These are phyloP conservation scores for Hibiscus tridactylites DNA, from an alignment of 345 rosid species.

Conservation along the genomic window DNA sequence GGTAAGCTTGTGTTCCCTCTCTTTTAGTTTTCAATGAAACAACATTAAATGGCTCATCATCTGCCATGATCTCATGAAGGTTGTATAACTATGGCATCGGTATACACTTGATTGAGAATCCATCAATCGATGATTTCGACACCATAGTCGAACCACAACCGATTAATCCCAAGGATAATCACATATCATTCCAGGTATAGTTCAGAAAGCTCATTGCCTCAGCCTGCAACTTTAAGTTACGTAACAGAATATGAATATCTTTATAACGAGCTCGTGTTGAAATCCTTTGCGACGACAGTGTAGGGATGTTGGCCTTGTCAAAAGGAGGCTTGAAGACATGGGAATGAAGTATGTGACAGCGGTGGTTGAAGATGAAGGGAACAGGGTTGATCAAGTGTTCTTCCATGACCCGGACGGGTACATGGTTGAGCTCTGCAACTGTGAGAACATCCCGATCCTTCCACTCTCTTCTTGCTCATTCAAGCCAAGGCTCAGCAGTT, in stretches of 20 bases:
- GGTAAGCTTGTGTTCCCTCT: conserved; percentile 17
- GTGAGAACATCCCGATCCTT: conserved; percentile 41
- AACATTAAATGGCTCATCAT: too few species aligned
- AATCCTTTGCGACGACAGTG: conserved; percentile 20
- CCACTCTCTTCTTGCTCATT: conserved; percentile 36
- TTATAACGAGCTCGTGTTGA: too few species aligned
- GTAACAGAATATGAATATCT: too few species aligned
- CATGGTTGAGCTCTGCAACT: conserved; percentile 55
- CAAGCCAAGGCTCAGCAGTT: conserved; percentile 20
- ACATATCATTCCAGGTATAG: conserved; percentile 46
- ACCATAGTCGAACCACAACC: conserved; percentile 26
- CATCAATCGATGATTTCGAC: conserved; percentile 30
- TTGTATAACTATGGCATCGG: background rate
- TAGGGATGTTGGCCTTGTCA: conserved; percentile 38
- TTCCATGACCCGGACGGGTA: conserved; percentile 62
- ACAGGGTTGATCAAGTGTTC: conserved; percentile 40
- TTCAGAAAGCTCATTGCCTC: background rate
- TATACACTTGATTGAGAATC: background rate
- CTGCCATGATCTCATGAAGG: background rate
- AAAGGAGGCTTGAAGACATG: conserved; percentile 38
- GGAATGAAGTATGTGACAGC: conserved; percentile 42
- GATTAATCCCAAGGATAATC: conserved; percentile 56
- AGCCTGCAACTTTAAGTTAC: too few species aligned
- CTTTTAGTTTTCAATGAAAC: background rate
- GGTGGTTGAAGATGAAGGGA: conserved; percentile 41